phyloP scores from a whole-genome alignment of 192 early-diverging fungal species.

The Coemansia pectinata region DNA sequence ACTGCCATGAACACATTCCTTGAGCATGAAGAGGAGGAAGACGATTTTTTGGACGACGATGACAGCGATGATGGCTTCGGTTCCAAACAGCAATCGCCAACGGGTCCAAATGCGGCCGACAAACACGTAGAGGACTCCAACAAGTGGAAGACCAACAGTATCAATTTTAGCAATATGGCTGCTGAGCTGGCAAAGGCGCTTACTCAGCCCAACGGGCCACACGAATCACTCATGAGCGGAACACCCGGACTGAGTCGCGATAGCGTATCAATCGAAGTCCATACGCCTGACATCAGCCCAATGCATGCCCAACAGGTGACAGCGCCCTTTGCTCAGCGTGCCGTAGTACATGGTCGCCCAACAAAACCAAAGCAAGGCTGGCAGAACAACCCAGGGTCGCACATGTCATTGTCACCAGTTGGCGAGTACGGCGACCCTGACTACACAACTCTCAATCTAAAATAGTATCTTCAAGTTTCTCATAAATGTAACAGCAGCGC shows the following conservation, averaged over 20 bases:
- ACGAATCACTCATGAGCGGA: slow-evolving; percentile 2
- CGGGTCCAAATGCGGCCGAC: neutral
- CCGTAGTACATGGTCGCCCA: slow-evolving; percentile 14
- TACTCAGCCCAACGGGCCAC: slow-evolving; percentile 15
- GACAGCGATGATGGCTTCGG: slow-evolving; percentile 17
- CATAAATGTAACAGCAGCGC: neutral
- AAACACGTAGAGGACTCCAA: neutral
- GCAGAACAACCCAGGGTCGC: neutral
- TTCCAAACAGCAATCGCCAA: neutral
- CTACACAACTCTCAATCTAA: neutral
- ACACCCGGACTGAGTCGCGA: neutral
- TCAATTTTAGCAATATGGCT: slow-evolving; percentile 37
- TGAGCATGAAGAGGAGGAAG: slow-evolving; percentile 18
- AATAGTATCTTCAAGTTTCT: neutral
- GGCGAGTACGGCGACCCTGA: slow-evolving; percentile 2
- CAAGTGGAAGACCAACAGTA: slow-evolving; percentile 29
- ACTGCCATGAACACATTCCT: neutral
- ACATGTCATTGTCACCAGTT: neutral
- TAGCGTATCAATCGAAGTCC: slow-evolving; percentile 7
- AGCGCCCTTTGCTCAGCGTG: slow-evolving; percentile 21
- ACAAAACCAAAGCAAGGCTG: neutral
- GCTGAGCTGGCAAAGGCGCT: slow-evolving; percentile 40
- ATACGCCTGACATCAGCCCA: slow-evolving; percentile 19
- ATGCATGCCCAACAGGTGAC: slow-evolving; percentile 23
- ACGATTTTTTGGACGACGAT: slow-evolving; percentile 41